Evolutionary conservation across 345 rosid genomes (phyloP), one percentile per base, ranked within the genome.

Genomic region (Xanthoceras sorbifolium): DNA sequence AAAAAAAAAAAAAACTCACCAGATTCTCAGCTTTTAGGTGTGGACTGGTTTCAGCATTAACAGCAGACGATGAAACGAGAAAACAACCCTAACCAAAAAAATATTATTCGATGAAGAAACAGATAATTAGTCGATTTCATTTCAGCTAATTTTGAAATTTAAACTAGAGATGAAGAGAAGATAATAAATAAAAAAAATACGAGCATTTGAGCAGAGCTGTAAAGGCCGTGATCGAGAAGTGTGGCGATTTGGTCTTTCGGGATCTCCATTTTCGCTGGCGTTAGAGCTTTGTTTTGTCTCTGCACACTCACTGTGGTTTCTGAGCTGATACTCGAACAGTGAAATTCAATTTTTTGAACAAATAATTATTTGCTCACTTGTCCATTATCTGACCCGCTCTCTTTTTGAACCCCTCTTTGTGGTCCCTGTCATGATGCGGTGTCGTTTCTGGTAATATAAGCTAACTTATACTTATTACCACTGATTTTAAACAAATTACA

Each of bases 11-110:
- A 77, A 71, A 14, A 64, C 75, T 26, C 15, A 92, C 99, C 92
- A 92, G 87, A 86, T 88, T 92, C 78, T 96, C 98, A 17, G 98
- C 94, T 67, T 96, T 96, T 83, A 90, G 90, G 64, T 92, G 97
- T 26, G 98, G 93, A 77, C 78, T 89, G 69, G 97, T 79, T 73
- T 96, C 99, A 54, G 88, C 78, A 72, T 85, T 92, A 64, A 84
- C 86, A 17, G 90, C 74, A 67, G 97, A 88, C 5, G 98, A 92
- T 2, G 99, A 93, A 48, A 91, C 97, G 34, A 96, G 90, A 67
- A 96, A 96, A 76, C 89, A 84, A 18, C 98, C 98, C 99, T 93
- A 82, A 34, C 40, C 12, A 9, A 12, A 50, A 73, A 26, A 38
- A 48, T 11, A 3, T 1, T 55, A 20, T 57, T 57, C 28, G 28